These are phyloP conservation scores for Lipomyces oligophaga DNA, from an alignment of 805 yeast species.

Conservation along the genomic window DNA sequence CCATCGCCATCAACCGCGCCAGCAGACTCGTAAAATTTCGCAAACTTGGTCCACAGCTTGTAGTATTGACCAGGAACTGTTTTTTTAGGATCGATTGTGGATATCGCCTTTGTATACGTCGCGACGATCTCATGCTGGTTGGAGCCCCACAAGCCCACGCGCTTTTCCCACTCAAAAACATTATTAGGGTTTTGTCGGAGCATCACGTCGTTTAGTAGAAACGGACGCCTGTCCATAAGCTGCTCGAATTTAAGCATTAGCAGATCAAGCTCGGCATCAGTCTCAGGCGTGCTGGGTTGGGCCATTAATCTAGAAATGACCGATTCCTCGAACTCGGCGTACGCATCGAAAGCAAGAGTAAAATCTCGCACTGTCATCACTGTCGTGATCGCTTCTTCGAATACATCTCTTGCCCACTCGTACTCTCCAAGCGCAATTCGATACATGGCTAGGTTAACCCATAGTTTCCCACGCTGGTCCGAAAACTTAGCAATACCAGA, in stretches of 20 bases:
- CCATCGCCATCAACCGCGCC: too few relatives aligned
- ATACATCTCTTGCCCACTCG: conserved; percentile 42
- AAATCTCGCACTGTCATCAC: conserved; percentile 59
- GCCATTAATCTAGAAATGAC: conserved; percentile 39
- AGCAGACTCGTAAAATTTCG: conserved; percentile 55
- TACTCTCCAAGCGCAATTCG: conserved; percentile 42
- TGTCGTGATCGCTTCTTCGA: conserved; percentile 47
- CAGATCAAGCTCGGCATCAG: conserved; percentile 42
- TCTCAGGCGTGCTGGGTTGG: conserved; percentile 11
- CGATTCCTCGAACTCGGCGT: conserved; percentile 57
- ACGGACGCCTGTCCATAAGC: conserved; percentile 53
- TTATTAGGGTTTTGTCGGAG: conserved; percentile 59
- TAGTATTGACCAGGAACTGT: conserved; percentile 44
- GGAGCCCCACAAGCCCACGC: conserved; percentile 48
- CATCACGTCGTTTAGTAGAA: conserved; percentile 62
- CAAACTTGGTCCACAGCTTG: conserved; percentile 67
- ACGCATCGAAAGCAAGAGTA: conserved; percentile 58
- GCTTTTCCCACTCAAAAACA: conserved; percentile 64
- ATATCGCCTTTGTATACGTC: conserved; percentile 63
- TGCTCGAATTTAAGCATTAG: conserved; percentile 50
- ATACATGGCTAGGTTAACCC: conserved; percentile 48
- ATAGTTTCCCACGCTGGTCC: conserved; percentile 54
- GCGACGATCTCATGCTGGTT: conserved; percentile 46
- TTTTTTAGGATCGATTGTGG: conserved; percentile 58
- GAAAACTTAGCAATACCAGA: conserved; percentile 47